Evolutionary conservation across 1,139 yeast species (phyloP), one percentile per base, ranked within the genome.

Genomic region (Suhomyces anneliseae): DNA sequence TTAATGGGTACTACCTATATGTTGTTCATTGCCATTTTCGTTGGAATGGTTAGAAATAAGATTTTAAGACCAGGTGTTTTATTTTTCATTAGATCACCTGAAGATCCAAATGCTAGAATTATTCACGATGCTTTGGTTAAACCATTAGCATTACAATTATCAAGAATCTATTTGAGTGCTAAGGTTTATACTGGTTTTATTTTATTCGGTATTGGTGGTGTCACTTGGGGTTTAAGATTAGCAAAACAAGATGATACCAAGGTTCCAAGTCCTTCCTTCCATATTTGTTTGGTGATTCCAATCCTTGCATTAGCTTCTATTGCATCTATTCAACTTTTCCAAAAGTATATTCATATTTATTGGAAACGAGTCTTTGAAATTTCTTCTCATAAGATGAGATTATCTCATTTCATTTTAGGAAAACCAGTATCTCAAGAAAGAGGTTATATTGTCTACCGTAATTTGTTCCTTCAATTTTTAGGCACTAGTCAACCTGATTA

Each of bases 21-120:
- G 98, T 83, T 87, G 53, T 74, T 82, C 58, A 84, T 93, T 68
- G 96, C 98, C 1, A 70, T 87, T 43, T 93, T 83, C 66, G 92
- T 93, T 35, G 89, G 95, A 6, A 85, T 90, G 90, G 78, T 86
- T 34, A 76, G 99, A 53, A 72, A 78, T 38, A 69, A 73, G 47
- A 83, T 90, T 38, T 77, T 93, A 54, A 80, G 99, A 46, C 85
- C 89, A 0, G 99, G 99, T 7, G 96, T 90, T 3, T 71, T 93
- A 39, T 93, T 83, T 65, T 93, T 95, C 68, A 88, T 95, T 48
- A 78, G 97, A 54, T 90, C 96, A 32, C 97, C 97, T 2, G 97
- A 92, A 56, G 97, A 93, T 61, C 97, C 96, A 31, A 87, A 90
- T 56, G 85, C 90, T 38, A 82, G 93, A 53, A 80, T 95, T n/a